Evolutionary conservation across 768 basidiomycete genomes (phyloP).

Genomic region (Mycena latifolia): DNA sequence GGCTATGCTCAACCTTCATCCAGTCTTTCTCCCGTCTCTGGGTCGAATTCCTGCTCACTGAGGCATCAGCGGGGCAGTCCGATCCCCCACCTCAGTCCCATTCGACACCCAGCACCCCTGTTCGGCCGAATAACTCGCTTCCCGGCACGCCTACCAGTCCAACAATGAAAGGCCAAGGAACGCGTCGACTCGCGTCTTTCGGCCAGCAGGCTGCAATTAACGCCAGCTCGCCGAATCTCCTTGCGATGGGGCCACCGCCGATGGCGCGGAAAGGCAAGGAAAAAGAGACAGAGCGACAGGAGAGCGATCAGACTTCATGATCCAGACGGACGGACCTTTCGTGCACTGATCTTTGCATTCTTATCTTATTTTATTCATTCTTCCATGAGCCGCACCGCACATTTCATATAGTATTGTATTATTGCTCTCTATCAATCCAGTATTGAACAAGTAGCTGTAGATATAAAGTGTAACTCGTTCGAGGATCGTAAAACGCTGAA

Average conservation of each 20-base stretch:
- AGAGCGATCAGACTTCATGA: background rate
- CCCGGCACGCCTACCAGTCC: conserved; percentile 51
- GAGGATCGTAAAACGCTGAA: conserved; percentile 1
- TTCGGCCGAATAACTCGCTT: conserved; percentile 49
- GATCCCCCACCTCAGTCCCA: conserved; percentile 40
- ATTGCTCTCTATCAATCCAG: conserved; percentile 29
- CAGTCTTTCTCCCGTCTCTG: conserved; percentile 98
- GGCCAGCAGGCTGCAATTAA: conserved; percentile 46
- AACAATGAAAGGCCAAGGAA: conserved; percentile 40
- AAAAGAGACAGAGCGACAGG: conserved; percentile 43
- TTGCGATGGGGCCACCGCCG: conserved; percentile 46
- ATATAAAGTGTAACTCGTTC: conserved; percentile 15
- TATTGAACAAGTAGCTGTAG: conserved; percentile 18
- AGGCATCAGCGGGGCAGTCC: conserved; percentile 69
- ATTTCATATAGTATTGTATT: conserved; percentile 32
- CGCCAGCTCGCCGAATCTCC: conserved; percentile 53
- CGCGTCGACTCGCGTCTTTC: conserved; percentile 54
- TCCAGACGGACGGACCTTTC: background rate
- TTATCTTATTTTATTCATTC: conserved; percentile 27
- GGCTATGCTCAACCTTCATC: background rate
- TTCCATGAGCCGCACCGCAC: background rate
- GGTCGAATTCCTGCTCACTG: conserved; percentile 98
- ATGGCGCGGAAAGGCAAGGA: conserved; percentile 62
- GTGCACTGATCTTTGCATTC: conserved; percentile 23
- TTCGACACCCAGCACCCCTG: conserved; percentile 33